Percentiles rank a stretch among this genome's conserved stretches.
Evolutionary conservation across 805 yeast genomes (phyloP).

Genomic region (Ogataea angusta): DNA sequence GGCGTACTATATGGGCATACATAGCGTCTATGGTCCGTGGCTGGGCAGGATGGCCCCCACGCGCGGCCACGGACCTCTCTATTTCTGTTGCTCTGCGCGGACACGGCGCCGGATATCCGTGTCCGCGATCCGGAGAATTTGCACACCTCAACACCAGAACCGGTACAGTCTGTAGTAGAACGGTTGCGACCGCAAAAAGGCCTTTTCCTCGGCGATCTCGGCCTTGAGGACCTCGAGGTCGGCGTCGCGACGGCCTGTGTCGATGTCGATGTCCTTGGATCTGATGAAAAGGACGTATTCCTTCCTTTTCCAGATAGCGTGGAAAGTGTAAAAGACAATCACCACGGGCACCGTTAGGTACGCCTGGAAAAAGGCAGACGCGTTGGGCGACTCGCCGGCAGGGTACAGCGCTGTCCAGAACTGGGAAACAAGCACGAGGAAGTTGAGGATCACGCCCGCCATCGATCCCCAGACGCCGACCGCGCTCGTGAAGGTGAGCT

Average conservation of each 20-base stretch:
- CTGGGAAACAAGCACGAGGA: slow-evolving; percentile 64
- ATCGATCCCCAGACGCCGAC: slow-evolving; percentile 64
- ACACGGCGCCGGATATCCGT: not conserved
- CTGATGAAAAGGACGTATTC: slow-evolving; percentile 45
- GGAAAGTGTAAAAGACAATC: slow-evolving; percentile 40
- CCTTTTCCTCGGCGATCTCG: slow-evolving; percentile 55
- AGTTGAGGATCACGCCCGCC: slow-evolving; percentile 54
- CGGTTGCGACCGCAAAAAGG: slow-evolving; percentile 42
- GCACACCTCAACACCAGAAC: slow-evolving; percentile 46
- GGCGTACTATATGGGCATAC: not conserved
- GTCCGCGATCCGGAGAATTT: not conserved
- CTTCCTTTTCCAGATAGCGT: slow-evolving; percentile 34
- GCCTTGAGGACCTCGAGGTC: slow-evolving; percentile 53
- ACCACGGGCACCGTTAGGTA: slow-evolving; percentile 64
- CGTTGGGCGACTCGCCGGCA: slow-evolving; percentile 46
- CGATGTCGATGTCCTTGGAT: slow-evolving; percentile 51
- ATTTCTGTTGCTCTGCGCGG: not conserved
- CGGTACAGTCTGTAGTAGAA: slow-evolving; percentile 45
- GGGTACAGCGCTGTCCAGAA: slow-evolving; percentile 83
- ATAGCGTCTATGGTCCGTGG: not conserved
- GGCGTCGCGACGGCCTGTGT: slow-evolving; percentile 57
- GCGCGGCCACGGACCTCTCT: not conserved
- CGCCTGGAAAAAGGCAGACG: slow-evolving; percentile 55
- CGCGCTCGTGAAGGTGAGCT: slow-evolving; percentile 62
- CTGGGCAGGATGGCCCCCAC: not conserved